These are phyloP conservation scores for Chytriomyces confervae DNA, from an alignment of 192 early-diverging fungal genomes.

Conservation along the genomic window DNA sequence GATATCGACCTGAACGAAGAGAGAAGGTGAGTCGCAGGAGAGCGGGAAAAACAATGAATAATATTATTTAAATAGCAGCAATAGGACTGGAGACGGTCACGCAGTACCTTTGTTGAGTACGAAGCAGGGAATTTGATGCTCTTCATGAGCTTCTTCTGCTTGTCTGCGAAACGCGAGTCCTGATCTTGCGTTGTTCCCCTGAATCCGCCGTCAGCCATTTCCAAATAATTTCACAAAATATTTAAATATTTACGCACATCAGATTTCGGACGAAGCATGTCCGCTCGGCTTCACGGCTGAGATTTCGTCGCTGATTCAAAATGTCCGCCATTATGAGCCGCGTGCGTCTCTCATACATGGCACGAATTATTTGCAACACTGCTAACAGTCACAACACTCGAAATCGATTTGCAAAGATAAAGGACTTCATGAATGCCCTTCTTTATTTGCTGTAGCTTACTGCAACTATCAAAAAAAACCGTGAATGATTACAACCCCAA, in stretches of 20 bases:
- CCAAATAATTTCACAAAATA: not conserved
- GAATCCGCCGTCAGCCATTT: conserved; percentile 35
- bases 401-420: too few relatives aligned
- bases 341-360: too few relatives aligned
- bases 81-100: not conserved
- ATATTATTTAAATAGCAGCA: conserved; percentile 3
- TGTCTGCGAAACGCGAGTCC: conserved; percentile 80
- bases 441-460: too few relatives aligned
- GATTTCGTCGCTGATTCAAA: too few relatives aligned
- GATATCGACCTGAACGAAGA: conserved; percentile 72
- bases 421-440: too few relatives aligned
- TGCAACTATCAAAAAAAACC: too few relatives aligned
- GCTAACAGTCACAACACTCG: too few relatives aligned
- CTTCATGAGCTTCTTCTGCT: conserved; percentile 81
- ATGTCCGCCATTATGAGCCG: too few relatives aligned
- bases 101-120: conserved; percentile 71
- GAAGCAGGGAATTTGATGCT: conserved; percentile 81
- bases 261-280: too few relatives aligned
- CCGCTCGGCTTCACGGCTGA: too few relatives aligned
- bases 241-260: too few relatives aligned
- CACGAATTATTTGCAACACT: too few relatives aligned
- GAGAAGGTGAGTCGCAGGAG: not conserved
- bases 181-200: conserved; percentile 74
- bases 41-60: not conserved
- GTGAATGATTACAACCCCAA: conserved; percentile 24